Conservation (phyloP, 345 rosid species). For the Microcos paniculata region DNA sequence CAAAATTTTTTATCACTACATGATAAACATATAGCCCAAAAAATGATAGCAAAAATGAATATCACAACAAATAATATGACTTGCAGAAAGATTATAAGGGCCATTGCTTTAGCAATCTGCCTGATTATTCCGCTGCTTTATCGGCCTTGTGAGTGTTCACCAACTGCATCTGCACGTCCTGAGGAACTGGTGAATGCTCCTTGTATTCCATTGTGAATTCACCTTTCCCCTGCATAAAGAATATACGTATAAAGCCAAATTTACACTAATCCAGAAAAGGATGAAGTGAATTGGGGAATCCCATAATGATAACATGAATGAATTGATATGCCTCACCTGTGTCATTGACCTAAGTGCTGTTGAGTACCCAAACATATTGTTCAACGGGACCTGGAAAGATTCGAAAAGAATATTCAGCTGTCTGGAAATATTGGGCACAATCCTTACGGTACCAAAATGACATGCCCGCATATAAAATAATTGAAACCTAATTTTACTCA, state of each 20-base stretch:
- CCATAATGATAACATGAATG: no score
- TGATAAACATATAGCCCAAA: background rate
- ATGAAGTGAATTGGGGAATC: background rate
- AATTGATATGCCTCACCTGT: slow-evolving; percentile 42
- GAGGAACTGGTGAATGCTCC: slow-evolving; percentile 82
- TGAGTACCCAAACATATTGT: slow-evolving; percentile 99
- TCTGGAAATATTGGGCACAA: background rate
- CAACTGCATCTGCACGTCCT: slow-evolving; percentile 82
- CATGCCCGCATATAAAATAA: background rate
- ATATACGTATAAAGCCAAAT: background rate
- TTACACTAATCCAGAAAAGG: background rate
- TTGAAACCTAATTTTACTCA: background rate
- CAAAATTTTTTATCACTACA: background rate
- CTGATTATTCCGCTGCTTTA: slow-evolving; percentile 46
- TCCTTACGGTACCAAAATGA: background rate
- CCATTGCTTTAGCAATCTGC: no score
- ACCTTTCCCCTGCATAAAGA: slow-evolving; percentile 70
- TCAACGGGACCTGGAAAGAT: slow-evolving; percentile 78
- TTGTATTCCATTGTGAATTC: slow-evolving; percentile 99
- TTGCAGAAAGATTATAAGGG: background rate
- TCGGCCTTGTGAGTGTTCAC: slow-evolving; percentile 70
- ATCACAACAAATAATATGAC: background rate
- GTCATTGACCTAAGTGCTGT: slow-evolving; percentile 98
- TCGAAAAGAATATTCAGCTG: background rate
- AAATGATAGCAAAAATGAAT: background rate